Conservation (phyloP, 2,329 filamentous ascomycete genomes). For the Cadophora luteo-olivacea region DNA sequence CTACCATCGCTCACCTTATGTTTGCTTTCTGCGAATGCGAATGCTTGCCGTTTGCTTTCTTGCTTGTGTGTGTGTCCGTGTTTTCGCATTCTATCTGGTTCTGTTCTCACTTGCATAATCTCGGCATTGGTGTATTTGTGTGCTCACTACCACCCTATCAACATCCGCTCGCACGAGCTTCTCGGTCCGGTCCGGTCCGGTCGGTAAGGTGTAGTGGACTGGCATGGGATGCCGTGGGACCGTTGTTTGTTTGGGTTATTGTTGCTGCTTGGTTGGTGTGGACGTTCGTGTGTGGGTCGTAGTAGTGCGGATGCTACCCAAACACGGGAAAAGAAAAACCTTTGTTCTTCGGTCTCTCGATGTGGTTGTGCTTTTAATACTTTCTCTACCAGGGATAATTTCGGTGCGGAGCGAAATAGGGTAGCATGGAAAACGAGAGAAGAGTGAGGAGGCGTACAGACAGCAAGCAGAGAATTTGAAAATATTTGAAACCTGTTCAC, state of each 20-base stretch:
- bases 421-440: neutral
- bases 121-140: neutral
- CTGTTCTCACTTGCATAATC: neutral
- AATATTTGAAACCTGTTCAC: neutral
- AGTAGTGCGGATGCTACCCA: neutral
- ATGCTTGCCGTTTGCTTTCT: slow-evolving; percentile 6
- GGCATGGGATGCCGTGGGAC: neutral
- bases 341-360: neutral
- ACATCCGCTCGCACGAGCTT: neutral
- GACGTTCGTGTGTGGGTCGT: neutral
- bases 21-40: slow-evolving; percentile 22
- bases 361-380: neutral
- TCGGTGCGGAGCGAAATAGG: too few species aligned
- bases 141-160: neutral
- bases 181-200: neutral
- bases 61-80: slow-evolving; percentile 7
- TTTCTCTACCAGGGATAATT: neutral
- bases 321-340: neutral
- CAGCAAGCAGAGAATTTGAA: neutral
- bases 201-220: neutral
- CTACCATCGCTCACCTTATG: slow-evolving; percentile 24
- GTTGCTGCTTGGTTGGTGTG: neutral
- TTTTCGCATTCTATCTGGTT: slow-evolving; percentile 5
- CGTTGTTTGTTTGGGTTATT: neutral
- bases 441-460: neutral